Percentiles rank a stretch among this genome's conserved stretches.
phyloP scores from a whole-genome alignment of 441 rosid species.

The Syzygium syzygioides region DNA sequence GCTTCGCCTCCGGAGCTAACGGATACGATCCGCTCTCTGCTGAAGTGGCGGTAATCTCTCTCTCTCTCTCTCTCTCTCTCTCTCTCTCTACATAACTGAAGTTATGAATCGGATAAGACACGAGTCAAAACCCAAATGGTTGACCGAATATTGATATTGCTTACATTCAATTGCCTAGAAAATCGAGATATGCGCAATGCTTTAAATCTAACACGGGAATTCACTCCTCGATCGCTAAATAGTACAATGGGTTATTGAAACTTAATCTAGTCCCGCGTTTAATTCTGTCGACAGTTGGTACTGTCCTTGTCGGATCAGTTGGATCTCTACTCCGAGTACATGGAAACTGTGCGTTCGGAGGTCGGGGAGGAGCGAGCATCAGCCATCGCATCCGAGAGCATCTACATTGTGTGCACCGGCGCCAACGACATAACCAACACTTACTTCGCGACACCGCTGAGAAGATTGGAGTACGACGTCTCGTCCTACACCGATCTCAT shows the following conservation, averaged over 20 bases:
- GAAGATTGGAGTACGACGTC: slow-evolving; percentile 20
- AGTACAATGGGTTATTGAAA: neutral
- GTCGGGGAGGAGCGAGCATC: slow-evolving; percentile 34
- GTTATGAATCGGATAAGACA: neutral
- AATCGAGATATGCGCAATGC: neutral
- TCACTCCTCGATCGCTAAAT: neutral
- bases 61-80: too few species aligned
- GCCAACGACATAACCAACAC: slow-evolving; percentile 41
- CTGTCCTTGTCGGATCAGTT: slow-evolving; percentile 41
- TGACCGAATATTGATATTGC: neutral
- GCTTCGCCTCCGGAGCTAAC: slow-evolving; percentile 13
- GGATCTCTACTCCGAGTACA: slow-evolving; percentile 25
- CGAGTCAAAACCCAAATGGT: fast-evolving
- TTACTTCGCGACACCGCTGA: slow-evolving; percentile 17
- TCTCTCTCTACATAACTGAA: neutral
- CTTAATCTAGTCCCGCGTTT: neutral
- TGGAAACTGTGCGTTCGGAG: slow-evolving; percentile 15
- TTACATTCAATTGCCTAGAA: neutral
- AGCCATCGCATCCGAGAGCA: slow-evolving; percentile 20
- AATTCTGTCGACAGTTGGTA: slow-evolving; percentile 17
- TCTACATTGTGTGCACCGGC: slow-evolving; percentile 27
- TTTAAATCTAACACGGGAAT: neutral
- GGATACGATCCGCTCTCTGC: slow-evolving; percentile 16
- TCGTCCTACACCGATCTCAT: slow-evolving; percentile 37
- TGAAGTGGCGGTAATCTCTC: neutral